Percentiles rank a stretch among this genome's conserved stretches.
Evolutionary conservation across 1,139 yeast genomes (phyloP).

Genomic region (Geotrichum europaeum): DNA sequence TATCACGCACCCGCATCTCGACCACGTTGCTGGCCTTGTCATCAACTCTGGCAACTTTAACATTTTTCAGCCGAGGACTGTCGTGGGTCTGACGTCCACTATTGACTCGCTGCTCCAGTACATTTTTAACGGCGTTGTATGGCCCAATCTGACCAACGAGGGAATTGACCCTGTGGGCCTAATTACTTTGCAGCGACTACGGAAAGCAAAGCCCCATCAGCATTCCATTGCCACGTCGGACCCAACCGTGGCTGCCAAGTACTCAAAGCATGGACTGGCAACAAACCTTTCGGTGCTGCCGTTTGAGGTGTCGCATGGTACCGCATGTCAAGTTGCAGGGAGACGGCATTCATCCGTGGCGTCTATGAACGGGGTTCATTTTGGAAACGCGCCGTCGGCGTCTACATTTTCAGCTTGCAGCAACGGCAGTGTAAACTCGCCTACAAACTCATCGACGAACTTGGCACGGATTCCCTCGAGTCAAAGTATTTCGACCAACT

Average conservation of each 20-base stretch:
- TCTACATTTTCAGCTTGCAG: background rate
- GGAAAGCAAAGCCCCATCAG: conserved; percentile 11
- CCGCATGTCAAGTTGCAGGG: conserved; percentile 9
- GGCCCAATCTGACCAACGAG: conserved; percentile 65
- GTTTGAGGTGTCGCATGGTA: conserved; percentile 16
- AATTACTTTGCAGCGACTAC: conserved; percentile 24
- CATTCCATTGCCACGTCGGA: background rate
- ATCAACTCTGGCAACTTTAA: conserved; percentile 63
- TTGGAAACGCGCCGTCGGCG: background rate
- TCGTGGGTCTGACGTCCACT: conserved; percentile 54
- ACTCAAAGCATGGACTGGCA: conserved; percentile 8
- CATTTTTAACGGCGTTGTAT: conserved; percentile 65
- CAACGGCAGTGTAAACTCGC: background rate
- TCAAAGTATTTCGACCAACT: background rate
- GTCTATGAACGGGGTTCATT: background rate
- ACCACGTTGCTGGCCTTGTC: conserved; percentile 65
- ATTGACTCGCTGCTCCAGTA: conserved; percentile 47
- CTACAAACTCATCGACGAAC: background rate
- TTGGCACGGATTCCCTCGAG: background rate
- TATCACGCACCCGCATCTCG: conserved; percentile 80
- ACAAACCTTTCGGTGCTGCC: conserved; percentile 16
- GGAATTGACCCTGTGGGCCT: conserved; percentile 29
- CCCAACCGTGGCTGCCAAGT: background rate
- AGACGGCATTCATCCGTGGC: conserved; percentile 14
- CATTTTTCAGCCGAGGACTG: conserved; percentile 34